Base-by-base conservation (phyloP, 192 early-diverging fungal genomes). In the Thoreauomyces humboldtii region DNA sequence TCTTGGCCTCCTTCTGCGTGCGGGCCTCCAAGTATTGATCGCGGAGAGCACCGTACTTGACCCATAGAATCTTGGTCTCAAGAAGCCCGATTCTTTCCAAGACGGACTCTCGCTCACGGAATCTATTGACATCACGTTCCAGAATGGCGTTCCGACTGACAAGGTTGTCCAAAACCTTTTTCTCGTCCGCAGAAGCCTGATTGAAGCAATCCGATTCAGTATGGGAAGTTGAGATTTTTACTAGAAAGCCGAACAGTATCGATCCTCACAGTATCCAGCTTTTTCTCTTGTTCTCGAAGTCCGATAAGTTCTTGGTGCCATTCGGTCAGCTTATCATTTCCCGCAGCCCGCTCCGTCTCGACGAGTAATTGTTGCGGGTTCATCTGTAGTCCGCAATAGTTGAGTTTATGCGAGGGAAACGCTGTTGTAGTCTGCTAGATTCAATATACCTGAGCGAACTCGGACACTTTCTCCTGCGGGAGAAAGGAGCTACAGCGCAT, bases 401-500 rank as follows among this genome's bases (percentile, higher is more conserved):
- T 27, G 35, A 1, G 28, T 33, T 28, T 36, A 15, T 21, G 53
- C 42, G 32, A 32, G 37, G 17, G 52, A 21, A 28, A 64, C 14
- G 44, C 15, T 45, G 22, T 44, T 44, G 0, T 1, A 52, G 24
- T 52, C 15, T 21, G 17, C 15, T 15, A n/a, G n/a, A n/a, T n/a
- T n/a, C n/a, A n/a, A 17, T 25, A 21, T 54, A 89, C 84, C 73
- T 90, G 86, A 4, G 95, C 92, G 67, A 99, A 99, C 60, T 92
- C 91, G 5, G 86, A 82, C 5, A 99, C 96, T 52, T 85, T 81
- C 73, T 99, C 96, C 69, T 99, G 96, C 6, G 96, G 96, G 56
- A 99, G 74, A 62, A 99, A 96, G 75, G 97, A 95, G 72, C 44
- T 46, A 24, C 2, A 46, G 25, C 15, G 19, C 50, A 19, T 14